phyloP scores from a whole-genome alignment of 805 yeast species.

The Sungouiozyma ichnusensis region DNA sequence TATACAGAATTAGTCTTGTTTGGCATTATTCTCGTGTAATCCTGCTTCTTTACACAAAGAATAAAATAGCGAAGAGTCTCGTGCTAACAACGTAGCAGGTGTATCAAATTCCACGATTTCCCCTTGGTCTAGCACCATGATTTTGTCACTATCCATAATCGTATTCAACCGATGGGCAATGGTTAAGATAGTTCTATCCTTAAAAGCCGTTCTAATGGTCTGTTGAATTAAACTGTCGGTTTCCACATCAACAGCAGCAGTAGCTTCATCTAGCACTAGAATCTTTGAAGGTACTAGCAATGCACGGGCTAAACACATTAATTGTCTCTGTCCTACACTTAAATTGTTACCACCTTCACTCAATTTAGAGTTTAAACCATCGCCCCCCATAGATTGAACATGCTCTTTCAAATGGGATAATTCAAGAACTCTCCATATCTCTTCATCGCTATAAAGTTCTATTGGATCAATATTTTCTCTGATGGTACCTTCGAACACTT shows the following conservation, averaged over 20 bases:
- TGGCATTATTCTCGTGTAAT: slow-evolving; percentile 17
- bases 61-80: slow-evolving; percentile 62
- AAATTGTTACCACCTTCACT: slow-evolving; percentile 63
- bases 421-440: slow-evolving; percentile 73
- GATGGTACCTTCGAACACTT: slow-evolving; percentile 78
- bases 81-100: slow-evolving; percentile 54
- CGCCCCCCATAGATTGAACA: slow-evolving; percentile 42
- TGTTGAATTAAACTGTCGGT: slow-evolving; percentile 70
- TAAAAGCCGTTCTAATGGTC: slow-evolving; percentile 65
- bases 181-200: slow-evolving; percentile 67
- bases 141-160: slow-evolving; percentile 69
- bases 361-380: slow-evolving; percentile 44
- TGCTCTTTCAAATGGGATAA: slow-evolving; percentile 68
- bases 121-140: slow-evolving; percentile 68
- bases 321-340: slow-evolving; percentile 69
- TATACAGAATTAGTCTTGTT: neutral
- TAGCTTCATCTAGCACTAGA: slow-evolving; percentile 72
- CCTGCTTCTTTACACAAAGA: slow-evolving; percentile 80
- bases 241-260: slow-evolving; percentile 83
- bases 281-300: slow-evolving; percentile 52
- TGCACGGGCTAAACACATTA: slow-evolving; percentile 76
- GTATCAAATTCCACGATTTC: slow-evolving; percentile 66
- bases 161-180: slow-evolving; percentile 82
- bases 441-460: slow-evolving; percentile 53
- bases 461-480: slow-evolving; percentile 85